Evolutionary conservation across 2,329 filamentous ascomycete genomes (phyloP).

Genomic region (Camillea tinctor): DNA sequence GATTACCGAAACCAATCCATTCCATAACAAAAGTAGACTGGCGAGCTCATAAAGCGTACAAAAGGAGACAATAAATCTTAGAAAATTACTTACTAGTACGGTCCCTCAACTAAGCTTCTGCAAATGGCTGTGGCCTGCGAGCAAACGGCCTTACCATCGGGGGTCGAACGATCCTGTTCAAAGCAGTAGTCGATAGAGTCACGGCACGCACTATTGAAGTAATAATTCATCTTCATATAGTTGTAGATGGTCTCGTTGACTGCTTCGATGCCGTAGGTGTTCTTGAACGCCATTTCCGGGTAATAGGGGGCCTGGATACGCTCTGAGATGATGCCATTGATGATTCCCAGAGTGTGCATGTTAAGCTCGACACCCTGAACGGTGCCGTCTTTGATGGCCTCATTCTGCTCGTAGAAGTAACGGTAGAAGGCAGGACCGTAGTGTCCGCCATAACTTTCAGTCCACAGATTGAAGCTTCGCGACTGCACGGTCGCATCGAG

Average conservation of each 20-base stretch:
- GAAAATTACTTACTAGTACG: slow-evolving; percentile 45
- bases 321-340: slow-evolving; percentile 56
- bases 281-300: slow-evolving; percentile 39
- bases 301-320: slow-evolving; percentile 45
- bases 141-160: slow-evolving; percentile 46
- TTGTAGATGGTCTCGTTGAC: slow-evolving; percentile 59
- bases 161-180: slow-evolving; percentile 38
- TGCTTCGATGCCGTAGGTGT: slow-evolving; percentile 44
- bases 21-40: not conserved
- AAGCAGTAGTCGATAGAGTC: slow-evolving; percentile 53
- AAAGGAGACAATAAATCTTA: not conserved
- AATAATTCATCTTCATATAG: slow-evolving; percentile 51
- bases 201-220: slow-evolving; percentile 48
- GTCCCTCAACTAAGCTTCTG: slow-evolving; percentile 53
- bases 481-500: slow-evolving; percentile 48
- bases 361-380: slow-evolving; percentile 48
- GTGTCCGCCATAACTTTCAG: slow-evolving; percentile 50
- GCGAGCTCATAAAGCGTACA: not conserved
- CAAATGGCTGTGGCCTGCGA: slow-evolving; percentile 54
- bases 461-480: slow-evolving; percentile 58
- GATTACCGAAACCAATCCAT: not conserved
- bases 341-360: slow-evolving; percentile 53
- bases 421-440: slow-evolving; percentile 46
- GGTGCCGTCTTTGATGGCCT: slow-evolving; percentile 49
- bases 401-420: slow-evolving; percentile 58